A percentile compares a stretch with the other conserved stretches of the same genome.
These are phyloP conservation scores for Cucurbita moschata DNA, from an alignment of 306 rosid genomes.

Conservation along the genomic window DNA sequence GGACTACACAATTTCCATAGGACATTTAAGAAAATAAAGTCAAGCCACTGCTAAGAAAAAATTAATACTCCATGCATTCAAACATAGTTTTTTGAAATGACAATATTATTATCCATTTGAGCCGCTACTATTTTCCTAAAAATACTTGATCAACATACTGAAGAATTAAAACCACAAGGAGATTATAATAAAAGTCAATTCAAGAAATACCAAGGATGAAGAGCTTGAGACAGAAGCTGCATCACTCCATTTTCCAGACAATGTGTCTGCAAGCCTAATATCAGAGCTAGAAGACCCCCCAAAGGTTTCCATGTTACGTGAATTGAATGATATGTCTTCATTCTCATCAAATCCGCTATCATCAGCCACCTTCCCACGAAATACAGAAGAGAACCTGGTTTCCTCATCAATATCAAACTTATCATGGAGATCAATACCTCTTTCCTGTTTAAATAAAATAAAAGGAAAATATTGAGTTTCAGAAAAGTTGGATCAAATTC, in stretches of 20 bases:
- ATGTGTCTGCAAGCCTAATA: conserved; percentile 27
- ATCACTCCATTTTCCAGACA: conserved; percentile 31
- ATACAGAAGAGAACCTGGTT: conserved; percentile 80
- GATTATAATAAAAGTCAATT: background rate
- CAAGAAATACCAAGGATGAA: conserved; percentile 35
- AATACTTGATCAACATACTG: background rate
- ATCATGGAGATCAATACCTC: conserved; percentile 42
- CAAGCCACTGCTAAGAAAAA: background rate
- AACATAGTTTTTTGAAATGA: background rate
- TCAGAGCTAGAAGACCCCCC: conserved; percentile 37
- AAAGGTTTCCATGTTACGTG: conserved; percentile 58
- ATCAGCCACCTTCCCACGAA: conserved; percentile 53
- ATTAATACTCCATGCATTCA: background rate
- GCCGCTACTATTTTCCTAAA: background rate
- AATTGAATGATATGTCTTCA: conserved; percentile 45
- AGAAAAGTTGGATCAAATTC: background rate
- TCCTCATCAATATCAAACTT: conserved; percentile 77
- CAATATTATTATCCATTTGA: background rate
- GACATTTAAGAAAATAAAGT: background rate
- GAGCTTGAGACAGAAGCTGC: conserved; percentile 40
- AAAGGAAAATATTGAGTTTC: conserved; percentile 10
- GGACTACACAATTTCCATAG: background rate
- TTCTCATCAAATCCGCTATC: conserved; percentile 57
- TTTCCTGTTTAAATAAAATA: conserved; percentile 57
- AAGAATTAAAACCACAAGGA: conserved; percentile 7